These are phyloP conservation scores for Globisporangium middletonii DNA, from an alignment of 352 stramenopile genomes.

Conservation along the genomic window DNA sequence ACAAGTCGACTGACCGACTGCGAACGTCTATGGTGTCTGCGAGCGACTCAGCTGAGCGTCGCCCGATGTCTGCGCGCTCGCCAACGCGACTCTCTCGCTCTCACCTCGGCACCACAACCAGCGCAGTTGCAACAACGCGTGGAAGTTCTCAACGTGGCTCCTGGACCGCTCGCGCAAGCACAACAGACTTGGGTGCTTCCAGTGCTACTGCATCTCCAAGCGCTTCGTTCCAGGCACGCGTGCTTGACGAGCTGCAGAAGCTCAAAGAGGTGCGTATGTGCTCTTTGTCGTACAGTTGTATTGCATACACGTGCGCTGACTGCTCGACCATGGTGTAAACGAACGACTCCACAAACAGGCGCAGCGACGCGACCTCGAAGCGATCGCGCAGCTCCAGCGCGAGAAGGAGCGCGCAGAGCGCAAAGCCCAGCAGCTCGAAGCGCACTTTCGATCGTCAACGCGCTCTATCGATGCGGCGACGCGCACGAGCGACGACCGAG, in stretches of 20 bases:
- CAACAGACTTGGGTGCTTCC: background rate
- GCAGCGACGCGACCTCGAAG: slow-evolving; percentile 28
- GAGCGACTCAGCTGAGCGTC: too few relatives aligned
- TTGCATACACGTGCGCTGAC: background rate
- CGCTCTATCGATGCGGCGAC: background rate
- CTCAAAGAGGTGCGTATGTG: slow-evolving; percentile 32
- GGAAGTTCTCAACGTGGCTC: too few relatives aligned
- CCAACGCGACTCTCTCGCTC: too few relatives aligned
- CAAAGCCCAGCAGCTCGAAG: slow-evolving; percentile 21
- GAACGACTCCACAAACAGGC: slow-evolving; percentile 17
- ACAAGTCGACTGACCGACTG: background rate
- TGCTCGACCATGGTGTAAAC: background rate
- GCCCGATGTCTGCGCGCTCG: too few relatives aligned
- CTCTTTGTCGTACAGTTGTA: slow-evolving; percentile 1
- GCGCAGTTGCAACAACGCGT: background rate
- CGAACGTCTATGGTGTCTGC: too few relatives aligned
- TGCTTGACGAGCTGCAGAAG: slow-evolving; percentile 42
- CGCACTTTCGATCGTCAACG: slow-evolving; percentile 6
- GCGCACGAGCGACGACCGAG: background rate
- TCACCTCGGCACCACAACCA: background rate
- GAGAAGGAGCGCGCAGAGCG: slow-evolving; percentile 32
- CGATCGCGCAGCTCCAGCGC: slow-evolving; percentile 24
- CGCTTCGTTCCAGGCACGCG: slow-evolving; percentile 36
- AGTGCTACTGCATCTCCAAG: background rate
- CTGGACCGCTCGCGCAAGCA: background rate